Base-by-base conservation (phyloP, 2,329 filamentous ascomycete species). In the Cytospora paraplurivora region DNA sequence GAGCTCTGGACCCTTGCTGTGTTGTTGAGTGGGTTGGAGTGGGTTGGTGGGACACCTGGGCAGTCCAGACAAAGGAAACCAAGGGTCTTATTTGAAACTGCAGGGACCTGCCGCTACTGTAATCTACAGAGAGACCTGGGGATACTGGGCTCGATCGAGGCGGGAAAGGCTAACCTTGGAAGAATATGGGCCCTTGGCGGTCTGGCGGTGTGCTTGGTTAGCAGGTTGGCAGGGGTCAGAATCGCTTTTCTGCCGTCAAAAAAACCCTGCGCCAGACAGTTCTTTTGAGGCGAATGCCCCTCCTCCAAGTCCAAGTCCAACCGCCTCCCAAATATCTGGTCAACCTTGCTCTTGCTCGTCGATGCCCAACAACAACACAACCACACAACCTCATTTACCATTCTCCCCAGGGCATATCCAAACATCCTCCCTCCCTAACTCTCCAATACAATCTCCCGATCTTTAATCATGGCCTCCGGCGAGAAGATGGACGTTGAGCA, bases 401-500 rank as follows among this genome's bases (percentile, higher is more conserved):
- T 47, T 17, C 21, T 5, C 11, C n/a, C n/a, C 41, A 7, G n/a
- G 21, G 6, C 2, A 12, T n/a, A 19, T 19, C 2, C 44, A 21
- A 10, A 21, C 8, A 12, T 5, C 12, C 12, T 8, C 21, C 44
- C 21, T 12, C n/a, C n/a, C 21, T 47, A 12, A 8, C n/a, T 47
- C n/a, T 12, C 44, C 44, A 47, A n/a, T 17, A 19, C 4, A 21
- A 10, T 11, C 10, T 47, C 19, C 41, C 11, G 33, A 41, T 47
- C 41, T 17, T 13, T 37, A 17, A 68, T 62, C 47, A 83, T 84
- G 81, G 62, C 71, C 60, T 76, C 74, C 70, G 77, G 79, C 69
- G 78, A 80, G 66, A 81, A 80, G 66, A 86, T 85, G 82, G 85
- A 86, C 52, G 79, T 87, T 65, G 84, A 85, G 73, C 75, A 79